A percentile compares a stretch with the other conserved stretches of the same genome.
Conservation (phyloP, 805 yeast species). For the Lipomyces kockii region DNA sequence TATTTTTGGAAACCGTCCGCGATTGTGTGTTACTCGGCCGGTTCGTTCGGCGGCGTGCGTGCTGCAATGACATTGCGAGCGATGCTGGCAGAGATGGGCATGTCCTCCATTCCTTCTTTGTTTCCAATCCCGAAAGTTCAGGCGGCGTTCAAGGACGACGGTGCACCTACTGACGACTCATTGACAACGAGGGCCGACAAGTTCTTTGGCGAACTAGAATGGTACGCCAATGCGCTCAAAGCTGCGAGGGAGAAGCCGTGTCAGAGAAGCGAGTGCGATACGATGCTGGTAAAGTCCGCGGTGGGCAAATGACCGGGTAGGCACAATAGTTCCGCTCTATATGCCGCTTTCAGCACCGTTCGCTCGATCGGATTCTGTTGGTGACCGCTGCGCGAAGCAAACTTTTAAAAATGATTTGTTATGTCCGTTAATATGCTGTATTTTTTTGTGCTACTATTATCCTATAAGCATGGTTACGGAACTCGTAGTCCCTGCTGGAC, state of each 20-base stretch:
- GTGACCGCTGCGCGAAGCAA: no score
- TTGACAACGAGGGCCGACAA: neutral
- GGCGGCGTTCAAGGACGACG: neutral
- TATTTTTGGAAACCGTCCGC: slow-evolving; percentile 7
- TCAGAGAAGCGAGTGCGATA: slow-evolving; percentile 2
- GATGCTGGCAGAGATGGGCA: slow-evolving; percentile 1
- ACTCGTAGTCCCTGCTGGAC: no score
- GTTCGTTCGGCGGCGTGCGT: slow-evolving; percentile 8
- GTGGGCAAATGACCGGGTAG: neutral
- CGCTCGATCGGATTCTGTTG: no score
- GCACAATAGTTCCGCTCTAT: no score
- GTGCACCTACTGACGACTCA: neutral
- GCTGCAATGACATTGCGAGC: slow-evolving; percentile 6
- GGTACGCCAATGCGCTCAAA: neutral
- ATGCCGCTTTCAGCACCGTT: no score
- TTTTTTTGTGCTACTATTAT: no score
- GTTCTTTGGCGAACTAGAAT: neutral
- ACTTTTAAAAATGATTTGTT: no score
- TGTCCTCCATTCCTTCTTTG: slow-evolving; percentile 1
- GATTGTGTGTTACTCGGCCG: slow-evolving; percentile 5
- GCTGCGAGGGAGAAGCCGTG: neutral
- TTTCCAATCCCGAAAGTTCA: slow-evolving; percentile 3
- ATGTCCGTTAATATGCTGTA: no score
- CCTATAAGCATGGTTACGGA: no score
- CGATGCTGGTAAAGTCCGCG: neutral